A percentile compares a stretch with the other conserved stretches of the same genome.
phyloP scores from a whole-genome alignment of 768 basidiomycete species.

The Mycena haematopus region DNA sequence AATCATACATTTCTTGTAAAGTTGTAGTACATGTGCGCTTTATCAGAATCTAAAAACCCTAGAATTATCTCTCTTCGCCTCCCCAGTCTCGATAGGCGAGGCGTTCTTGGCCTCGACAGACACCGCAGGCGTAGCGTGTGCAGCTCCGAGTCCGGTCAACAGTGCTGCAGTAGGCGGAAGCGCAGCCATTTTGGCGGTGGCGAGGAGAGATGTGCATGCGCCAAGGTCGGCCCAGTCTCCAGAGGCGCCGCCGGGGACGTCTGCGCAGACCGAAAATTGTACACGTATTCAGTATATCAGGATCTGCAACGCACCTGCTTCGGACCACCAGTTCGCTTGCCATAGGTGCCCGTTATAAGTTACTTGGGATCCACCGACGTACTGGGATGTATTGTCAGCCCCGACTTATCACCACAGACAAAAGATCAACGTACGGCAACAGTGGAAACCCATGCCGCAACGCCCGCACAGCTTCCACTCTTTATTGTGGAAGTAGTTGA shows the following conservation, averaged over 20 bases:
- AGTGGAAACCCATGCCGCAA: slow-evolving; percentile 38
- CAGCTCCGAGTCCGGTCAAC: slow-evolving; percentile 17
- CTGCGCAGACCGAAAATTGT: background rate
- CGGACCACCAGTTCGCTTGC: slow-evolving; percentile 45
- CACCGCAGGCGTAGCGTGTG: background rate
- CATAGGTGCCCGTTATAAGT: slow-evolving; percentile 44
- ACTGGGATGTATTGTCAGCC: slow-evolving; percentile 34
- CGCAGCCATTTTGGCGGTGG: slow-evolving; percentile 18
- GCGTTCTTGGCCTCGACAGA: background rate
- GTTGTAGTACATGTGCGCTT: slow-evolving; percentile 6
- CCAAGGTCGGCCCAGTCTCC: slow-evolving; percentile 45
- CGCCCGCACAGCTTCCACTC: slow-evolving; percentile 39
- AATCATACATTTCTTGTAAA: background rate
- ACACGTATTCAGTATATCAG: background rate
- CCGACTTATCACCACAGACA: background rate
- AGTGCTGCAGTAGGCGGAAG: slow-evolving; percentile 7
- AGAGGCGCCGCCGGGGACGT: slow-evolving; percentile 20
- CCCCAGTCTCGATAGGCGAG: slow-evolving; percentile 12
- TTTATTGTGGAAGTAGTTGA: slow-evolving; percentile 30
- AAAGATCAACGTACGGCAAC: slow-evolving; percentile 35
- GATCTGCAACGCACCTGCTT: slow-evolving; percentile 32
- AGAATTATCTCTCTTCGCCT: slow-evolving; percentile 13
- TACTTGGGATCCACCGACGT: slow-evolving; percentile 40
- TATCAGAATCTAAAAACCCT: slow-evolving; percentile 22
- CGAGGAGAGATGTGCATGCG: slow-evolving; percentile 31